Base-by-base conservation (phyloP, 139 green algal species). In the Desmodesmus armatus region DNA sequence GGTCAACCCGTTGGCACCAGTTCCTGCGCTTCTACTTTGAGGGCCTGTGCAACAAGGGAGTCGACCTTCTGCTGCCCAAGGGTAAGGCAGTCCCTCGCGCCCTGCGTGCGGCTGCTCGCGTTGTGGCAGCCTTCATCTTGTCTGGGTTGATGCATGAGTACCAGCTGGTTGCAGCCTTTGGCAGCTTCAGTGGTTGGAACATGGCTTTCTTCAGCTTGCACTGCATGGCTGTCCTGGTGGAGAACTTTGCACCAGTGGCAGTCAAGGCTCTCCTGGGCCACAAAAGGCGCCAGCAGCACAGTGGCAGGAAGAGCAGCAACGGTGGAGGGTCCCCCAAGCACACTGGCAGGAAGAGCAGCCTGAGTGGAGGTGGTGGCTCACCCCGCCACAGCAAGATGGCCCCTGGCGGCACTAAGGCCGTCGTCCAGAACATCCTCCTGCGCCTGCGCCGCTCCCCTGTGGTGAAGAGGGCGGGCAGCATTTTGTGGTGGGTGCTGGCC, bases 1-100 rank as follows among this genome's bases (percentile, higher is more conserved):
- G 71, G 71, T 43, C 71, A 25, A 78, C 37, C 71, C n/a, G 71
- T 19, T 78, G 71, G 71, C 71, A 78, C 25, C 71, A 78, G 43
- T 25, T 62, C 23, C 6, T 78, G 41, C n/a, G 71, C 2, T 78
- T 62, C 17, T 78, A 78, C 27, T 78, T 78, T 27, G 19, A 17
- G 13, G 69, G 17, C 41, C 19, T 6, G 13, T 37, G 37, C 17
- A 9, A 37, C 29, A 29, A n/a, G 49, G 35, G 49, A 11, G 66
- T 15, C n/a, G 49, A 5, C 31, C 25, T 27, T 37, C 7, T 27
- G 0, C 21, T 19, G 33, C 60, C 31, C 35, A 49, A 0, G 35
- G n/a, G n/a, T n/a, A n/a, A n/a, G n/a, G n/a, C n/a, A n/a, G 40
- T 29, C 49, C 15, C 67, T 53, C 21, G 35, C 27, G 37, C 67